phyloP scores from a whole-genome alignment of 306 rosid species.

The Rosa persica region DNA sequence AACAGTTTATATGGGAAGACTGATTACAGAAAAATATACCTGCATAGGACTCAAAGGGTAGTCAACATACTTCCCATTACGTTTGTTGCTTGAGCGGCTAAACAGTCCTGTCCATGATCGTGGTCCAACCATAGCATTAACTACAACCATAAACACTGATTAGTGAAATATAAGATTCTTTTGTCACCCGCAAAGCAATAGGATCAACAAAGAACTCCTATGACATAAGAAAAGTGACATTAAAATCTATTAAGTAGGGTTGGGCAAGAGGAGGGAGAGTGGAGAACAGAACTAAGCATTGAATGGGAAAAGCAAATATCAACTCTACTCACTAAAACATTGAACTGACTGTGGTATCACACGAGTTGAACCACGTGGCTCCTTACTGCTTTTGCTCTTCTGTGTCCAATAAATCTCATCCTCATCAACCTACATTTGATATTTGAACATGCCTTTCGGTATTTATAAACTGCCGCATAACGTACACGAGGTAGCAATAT shows the following conservation, averaged over 20 bases:
- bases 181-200: background rate
- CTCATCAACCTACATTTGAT: slow-evolving; percentile 72
- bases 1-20: slow-evolving; percentile 5
- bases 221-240: background rate
- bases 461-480: slow-evolving; percentile 16
- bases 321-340: slow-evolving; percentile 72
- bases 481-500: background rate
- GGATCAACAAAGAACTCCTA: background rate
- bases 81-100: slow-evolving; percentile 49
- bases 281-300: background rate
- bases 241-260: background rate
- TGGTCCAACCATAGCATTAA: slow-evolving; percentile 96
- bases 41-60: slow-evolving; percentile 62
- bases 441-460: slow-evolving; percentile 24
- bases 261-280: slow-evolving; percentile 2
- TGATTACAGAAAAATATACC: slow-evolving; percentile 39
- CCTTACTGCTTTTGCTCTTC: slow-evolving; percentile 50
- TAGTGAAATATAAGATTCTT: slow-evolving; percentile 21
- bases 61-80: slow-evolving; percentile 48
- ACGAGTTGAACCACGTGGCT: slow-evolving; percentile 72
- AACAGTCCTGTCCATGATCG: slow-evolving; percentile 91
- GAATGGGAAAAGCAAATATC: slow-evolving; percentile 14
- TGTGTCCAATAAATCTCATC: slow-evolving; percentile 76
- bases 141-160: slow-evolving; percentile 50
- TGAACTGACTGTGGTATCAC: slow-evolving; percentile 73